Base-by-base conservation (phyloP, 2,329 filamentous ascomycete genomes). In the Drechslerella coelobrocha region DNA sequence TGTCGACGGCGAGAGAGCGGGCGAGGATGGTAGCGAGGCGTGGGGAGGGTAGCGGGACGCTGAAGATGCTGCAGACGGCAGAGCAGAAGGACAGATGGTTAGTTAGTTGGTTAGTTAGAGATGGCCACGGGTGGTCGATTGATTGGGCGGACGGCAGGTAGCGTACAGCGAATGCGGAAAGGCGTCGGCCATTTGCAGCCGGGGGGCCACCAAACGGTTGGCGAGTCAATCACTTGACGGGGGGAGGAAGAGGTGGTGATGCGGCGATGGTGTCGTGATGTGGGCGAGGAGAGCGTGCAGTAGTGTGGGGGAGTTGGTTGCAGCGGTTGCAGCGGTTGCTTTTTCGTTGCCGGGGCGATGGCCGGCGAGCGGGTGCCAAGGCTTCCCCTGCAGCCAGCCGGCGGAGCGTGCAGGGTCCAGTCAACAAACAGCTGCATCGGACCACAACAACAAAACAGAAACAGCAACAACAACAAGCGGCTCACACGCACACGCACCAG, bases 41-140 rank as follows among this genome's bases (percentile, higher is more conserved):
- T 34, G 87, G 79, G 45, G 88, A 90, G n/a, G 92, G 92, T 77
- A 97, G 89, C 52, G 94, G 93, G 66, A 94, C 84, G 76, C 87
- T 83, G 72, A 96, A 84, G 68, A 84, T 85, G 76, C 90, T 92
- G 77, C 48, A 29, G 24, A 48, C n/a, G 26, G 17, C 4, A 8
- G 12, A 48, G 26, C 8, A 48, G 26, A 48, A 48, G 6, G 19
- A 2, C 12, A 14, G 10, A 29, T 14, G 26, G 51, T 54, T 21
- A 54, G 27, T 24, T 39, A 7, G 50, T n/a, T 45, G 19, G 48
- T 52, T 53, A 37, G 29, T 31, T 51, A 61, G n/a, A n/a, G n/a
- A 53, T 7, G 48, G 19, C 45, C 23, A 34, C 52, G 52, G 47
- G 48, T 57, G 55, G 59, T 37, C 41, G 37, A 41, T 39, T 45